Evolutionary conservation across 225 moss, liverwort and hornwort species (phyloP).

Genomic region (Ulota crispa): DNA sequence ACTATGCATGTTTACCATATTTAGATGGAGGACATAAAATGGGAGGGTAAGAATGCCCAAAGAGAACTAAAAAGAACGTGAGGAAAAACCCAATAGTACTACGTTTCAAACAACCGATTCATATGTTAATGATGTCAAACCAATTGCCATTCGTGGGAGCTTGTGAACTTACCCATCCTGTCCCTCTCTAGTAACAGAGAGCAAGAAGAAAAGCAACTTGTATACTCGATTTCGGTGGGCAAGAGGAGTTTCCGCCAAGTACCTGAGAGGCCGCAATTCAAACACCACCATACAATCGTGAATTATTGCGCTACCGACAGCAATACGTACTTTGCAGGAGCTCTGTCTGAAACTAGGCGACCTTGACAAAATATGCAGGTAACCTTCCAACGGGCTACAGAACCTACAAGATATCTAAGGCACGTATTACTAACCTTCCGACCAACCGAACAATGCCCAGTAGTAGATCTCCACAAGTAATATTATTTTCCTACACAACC

Average conservation of each 20-base stretch:
- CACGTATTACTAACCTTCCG: slow-evolving; percentile 57
- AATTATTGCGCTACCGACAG: slow-evolving; percentile 12
- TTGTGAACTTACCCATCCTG: slow-evolving; percentile 61
- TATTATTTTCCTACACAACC: slow-evolving; percentile 55
- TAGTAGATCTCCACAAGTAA: slow-evolving; percentile 68
- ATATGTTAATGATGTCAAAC: slow-evolving; percentile 5
- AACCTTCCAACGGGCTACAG: slow-evolving; percentile 5
- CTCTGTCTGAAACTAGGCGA: background rate
- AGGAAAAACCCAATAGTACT: slow-evolving; percentile 8
- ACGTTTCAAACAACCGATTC: background rate
- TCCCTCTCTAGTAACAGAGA: slow-evolving; percentile 66
- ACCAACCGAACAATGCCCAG: slow-evolving; percentile 77
- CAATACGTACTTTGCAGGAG: slow-evolving; percentile 1
- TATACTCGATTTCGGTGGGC: slow-evolving; percentile 69
- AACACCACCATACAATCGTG: background rate
- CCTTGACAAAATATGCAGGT: slow-evolving; percentile 2
- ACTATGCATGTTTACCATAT: background rate
- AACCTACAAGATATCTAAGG: slow-evolving; percentile 8
- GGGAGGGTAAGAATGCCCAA: slow-evolving; percentile 3
- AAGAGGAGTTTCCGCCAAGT: slow-evolving; percentile 82
- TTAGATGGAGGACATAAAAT: background rate
- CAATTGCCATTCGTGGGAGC: background rate
- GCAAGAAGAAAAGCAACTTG: slow-evolving; percentile 64
- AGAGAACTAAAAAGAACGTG: background rate
- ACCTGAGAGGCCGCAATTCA: slow-evolving; percentile 46